Evolutionary conservation across 1,139 yeast species (phyloP), one percentile per base, ranked within the genome.

Genomic region (Sugiyamaella pinicola): DNA sequence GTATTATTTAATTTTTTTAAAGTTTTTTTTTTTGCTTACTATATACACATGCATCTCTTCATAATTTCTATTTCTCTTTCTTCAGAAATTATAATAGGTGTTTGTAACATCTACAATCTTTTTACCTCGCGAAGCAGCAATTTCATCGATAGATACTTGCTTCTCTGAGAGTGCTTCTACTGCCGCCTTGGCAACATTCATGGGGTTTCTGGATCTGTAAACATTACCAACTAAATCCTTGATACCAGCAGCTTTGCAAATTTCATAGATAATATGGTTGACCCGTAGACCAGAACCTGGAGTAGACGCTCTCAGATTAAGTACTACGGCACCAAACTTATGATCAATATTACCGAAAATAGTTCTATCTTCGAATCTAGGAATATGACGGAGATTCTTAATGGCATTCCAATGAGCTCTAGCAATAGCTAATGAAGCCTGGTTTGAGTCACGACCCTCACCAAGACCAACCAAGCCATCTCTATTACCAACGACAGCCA

Each of bases 381-480:
- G 95, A 52, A 95, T 81, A 58, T 85, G 83, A 33, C 81, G 79
- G 69, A 95, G 76, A 70, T 89, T 89, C 72, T 89, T 88, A 52
- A 91, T 87, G 2, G 98, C 98, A 65, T 87, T 85, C 96, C 96
- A 88, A 69, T 85, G 91, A 7, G 98, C 97, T 67, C 89, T 88
- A 43, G 82, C 76, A 34, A 86, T 80, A 1, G 99, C 96, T 52
- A 81, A 80, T 54, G 87, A 75, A 73, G 86, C 82, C 57, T 87
- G 90, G 57, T 82, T 85, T 63, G 90, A 78, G 55, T 93, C 91
- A 67, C 88, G 88, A 55, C 99, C 99, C 70, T 90, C 96, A 52
- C 99, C 99, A 49, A 91, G 76, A 43, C 99, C 99, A 57, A 91
- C 77, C 84, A 90, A 87, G 58, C 99, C 99, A 60, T 87, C 85